A percentile compares a stretch with the other conserved stretches of the same genome.
These are phyloP conservation scores for Fusarium staphyleae DNA, from an alignment of 2,329 filamentous ascomycete genomes.

Conservation along the genomic window DNA sequence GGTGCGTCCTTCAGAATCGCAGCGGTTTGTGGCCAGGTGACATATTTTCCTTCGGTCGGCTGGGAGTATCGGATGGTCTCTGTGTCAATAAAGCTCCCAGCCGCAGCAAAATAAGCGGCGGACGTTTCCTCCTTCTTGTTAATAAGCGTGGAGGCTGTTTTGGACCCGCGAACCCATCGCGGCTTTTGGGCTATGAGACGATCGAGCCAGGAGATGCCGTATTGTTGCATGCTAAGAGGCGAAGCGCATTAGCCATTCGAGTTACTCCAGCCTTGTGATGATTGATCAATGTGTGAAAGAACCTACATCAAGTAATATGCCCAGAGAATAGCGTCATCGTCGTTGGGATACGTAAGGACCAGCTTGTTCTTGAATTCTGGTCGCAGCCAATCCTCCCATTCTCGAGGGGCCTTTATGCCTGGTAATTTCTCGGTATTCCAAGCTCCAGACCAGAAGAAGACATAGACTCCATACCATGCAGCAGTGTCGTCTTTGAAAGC, in stretches of 20 bases:
- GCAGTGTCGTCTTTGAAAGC: constrained; percentile 48
- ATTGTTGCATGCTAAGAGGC: constrained; percentile 45
- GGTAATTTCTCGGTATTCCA: constrained; percentile 43
- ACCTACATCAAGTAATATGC: constrained; percentile 58
- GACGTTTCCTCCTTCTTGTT: constrained; percentile 38
- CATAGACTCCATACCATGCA: constrained; percentile 50
- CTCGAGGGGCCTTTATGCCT: constrained; percentile 43
- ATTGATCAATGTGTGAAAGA: accelerated
- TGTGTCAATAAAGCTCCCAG: constrained; percentile 23
- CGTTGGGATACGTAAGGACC: constrained; percentile 63
- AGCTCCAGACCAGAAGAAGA: constrained; percentile 48
- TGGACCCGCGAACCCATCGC: constrained; percentile 60
- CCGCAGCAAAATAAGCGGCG: constrained; percentile 47
- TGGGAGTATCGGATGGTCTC: constrained; percentile 37
- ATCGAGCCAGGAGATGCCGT: constrained; percentile 57
- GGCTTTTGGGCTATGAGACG: constrained; percentile 56
- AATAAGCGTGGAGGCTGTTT: constrained; percentile 51
- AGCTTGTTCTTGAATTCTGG: constrained; percentile 62
- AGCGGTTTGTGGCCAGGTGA: constrained; percentile 57
- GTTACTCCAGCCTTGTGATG: neutral
- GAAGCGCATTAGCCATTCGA: neutral
- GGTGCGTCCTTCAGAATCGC: constrained; percentile 58
- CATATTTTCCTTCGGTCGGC: constrained; percentile 51
- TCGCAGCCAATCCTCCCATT: constrained; percentile 53
- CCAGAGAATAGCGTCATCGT: constrained; percentile 63